Base-by-base conservation (phyloP, 441 rosid genomes). In the Syzygium syzygioides region DNA sequence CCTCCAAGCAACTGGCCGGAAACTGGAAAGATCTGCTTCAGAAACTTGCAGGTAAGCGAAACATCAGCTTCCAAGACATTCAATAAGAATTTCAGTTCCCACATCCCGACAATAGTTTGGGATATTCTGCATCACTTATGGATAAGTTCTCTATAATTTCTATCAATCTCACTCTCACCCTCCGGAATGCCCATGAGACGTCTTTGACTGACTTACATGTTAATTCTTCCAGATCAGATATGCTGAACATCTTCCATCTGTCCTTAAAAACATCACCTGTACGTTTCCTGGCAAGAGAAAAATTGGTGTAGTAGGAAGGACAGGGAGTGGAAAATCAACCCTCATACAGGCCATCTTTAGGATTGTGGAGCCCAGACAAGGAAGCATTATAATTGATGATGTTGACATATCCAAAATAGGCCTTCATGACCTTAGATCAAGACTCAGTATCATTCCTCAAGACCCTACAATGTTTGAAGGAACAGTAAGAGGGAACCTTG, bases 271-370 rank as follows among this genome's bases (percentile, higher is more conserved):
- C 92, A 95, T 97, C 50, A 94, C 88, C 89, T 96, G 98, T 93
- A 95, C 94, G 28, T 95, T 97, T 91, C 99, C 99, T 12, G 99
- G 98, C 90, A 91, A 93, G 89, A 95, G 92, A 87, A 97, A 96
- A 91, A 93, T 97, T 56, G 99, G 99, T 64, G 99, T 97, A 37
- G 99, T 97, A 53, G 99, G 98, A 91, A 95, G 99, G 92, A 97
- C 98, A 66, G 98, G 98, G 86, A 96, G 99, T 80, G 99, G 99
- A 86, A 97, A 97, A 93, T 96, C 99, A 89, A 97, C 99, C 53
- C 93, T 97, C 10, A 96, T 95, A 91, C 99, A 96, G 90, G 98
- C 99, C 85, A 71, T 97, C 54, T 97, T 97, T 93, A 95, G 99
- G 91, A 96, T 97, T 86, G 94, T 96, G 52, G 99, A 97, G 86